Percentiles rank a stretch among this genome's conserved stretches.
phyloP scores from a whole-genome alignment of 768 basidiomycete genomes.

The Termitomyces sp. region DNA sequence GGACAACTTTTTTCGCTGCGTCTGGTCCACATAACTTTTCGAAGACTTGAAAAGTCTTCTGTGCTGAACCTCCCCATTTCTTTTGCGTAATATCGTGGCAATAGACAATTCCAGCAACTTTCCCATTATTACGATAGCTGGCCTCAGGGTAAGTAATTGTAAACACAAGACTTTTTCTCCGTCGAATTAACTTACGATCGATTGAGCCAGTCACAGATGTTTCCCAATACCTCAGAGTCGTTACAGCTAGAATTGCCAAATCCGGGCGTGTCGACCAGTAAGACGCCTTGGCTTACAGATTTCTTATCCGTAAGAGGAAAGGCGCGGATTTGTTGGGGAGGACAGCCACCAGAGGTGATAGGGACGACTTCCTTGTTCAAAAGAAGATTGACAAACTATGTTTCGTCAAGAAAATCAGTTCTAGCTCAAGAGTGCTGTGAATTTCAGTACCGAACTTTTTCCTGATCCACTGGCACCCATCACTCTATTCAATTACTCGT shows the following conservation, averaged over 20 bases:
- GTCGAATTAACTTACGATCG: background rate
- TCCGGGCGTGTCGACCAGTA: background rate
- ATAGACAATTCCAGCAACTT: conserved; percentile 4
- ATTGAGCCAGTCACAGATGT: background rate
- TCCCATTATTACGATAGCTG: background rate
- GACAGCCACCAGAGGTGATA: background rate
- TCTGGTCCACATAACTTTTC: conserved; percentile 27
- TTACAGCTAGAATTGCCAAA: background rate
- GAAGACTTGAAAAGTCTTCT: conserved; percentile 23
- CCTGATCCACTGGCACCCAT: conserved; percentile 1
- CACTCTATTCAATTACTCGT: background rate
- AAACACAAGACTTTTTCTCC: background rate
- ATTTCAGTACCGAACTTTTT: background rate
- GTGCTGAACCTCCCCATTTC: background rate
- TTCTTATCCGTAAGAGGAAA: background rate
- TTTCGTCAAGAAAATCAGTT: background rate
- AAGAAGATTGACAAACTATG: background rate
- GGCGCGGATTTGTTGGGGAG: background rate
- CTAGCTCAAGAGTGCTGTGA: background rate
- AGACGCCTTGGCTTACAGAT: background rate
- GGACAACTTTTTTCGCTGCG: conserved; percentile 21
- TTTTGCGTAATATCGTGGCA: conserved; percentile 1
- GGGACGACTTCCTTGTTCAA: background rate
- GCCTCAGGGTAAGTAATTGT: background rate
- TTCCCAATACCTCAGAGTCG: background rate